These are phyloP conservation scores for Blastobotrys raffinosifermentans DNA, from an alignment of 1,139 yeast genomes.

Conservation along the genomic window DNA sequence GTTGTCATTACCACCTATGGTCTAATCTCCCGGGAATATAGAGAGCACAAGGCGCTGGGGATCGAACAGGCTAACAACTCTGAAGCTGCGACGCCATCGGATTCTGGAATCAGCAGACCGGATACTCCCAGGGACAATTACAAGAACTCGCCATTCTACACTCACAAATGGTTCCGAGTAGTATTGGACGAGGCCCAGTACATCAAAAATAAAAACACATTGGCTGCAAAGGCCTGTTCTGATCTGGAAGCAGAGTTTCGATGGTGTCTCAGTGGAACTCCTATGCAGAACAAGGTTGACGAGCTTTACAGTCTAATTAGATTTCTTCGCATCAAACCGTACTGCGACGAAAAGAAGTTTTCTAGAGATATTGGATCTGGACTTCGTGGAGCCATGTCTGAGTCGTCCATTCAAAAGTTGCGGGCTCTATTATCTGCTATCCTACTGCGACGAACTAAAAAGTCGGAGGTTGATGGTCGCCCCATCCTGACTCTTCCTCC, in stretches of 20 bases:
- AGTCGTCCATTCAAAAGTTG: slow-evolving; percentile 52
- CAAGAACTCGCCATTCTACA: slow-evolving; percentile 56
- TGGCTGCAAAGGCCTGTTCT: slow-evolving; percentile 62
- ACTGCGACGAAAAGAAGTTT: slow-evolving; percentile 47
- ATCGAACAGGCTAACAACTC: slow-evolving; percentile 28
- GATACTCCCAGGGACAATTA: slow-evolving; percentile 7
- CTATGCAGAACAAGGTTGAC: slow-evolving; percentile 79
- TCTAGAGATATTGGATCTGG: slow-evolving; percentile 55
- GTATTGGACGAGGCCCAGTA: slow-evolving; percentile 89
- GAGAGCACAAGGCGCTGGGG: slow-evolving; percentile 27
- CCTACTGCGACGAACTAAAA: slow-evolving; percentile 72
- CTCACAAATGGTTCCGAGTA: slow-evolving; percentile 55
- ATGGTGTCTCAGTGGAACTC: slow-evolving; percentile 91
- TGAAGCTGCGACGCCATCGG: slow-evolving; percentile 13
- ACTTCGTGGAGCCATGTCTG: slow-evolving; percentile 39
- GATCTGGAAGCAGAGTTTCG: slow-evolving; percentile 49
- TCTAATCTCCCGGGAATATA: slow-evolving; percentile 49
- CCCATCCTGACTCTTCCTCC: slow-evolving; percentile 65
- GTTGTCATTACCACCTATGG: slow-evolving; percentile 75
- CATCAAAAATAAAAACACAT: slow-evolving; percentile 69
- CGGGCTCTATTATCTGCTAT: slow-evolving; percentile 72
- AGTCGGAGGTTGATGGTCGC: slow-evolving; percentile 68
- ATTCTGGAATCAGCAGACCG: slow-evolving; percentile 5
- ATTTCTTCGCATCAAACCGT: slow-evolving; percentile 58
- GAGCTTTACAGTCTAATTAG: slow-evolving; percentile 75